These are phyloP conservation scores for Tolypocladium nubicola DNA, from an alignment of 2,329 filamentous ascomycete genomes.

Conservation along the genomic window DNA sequence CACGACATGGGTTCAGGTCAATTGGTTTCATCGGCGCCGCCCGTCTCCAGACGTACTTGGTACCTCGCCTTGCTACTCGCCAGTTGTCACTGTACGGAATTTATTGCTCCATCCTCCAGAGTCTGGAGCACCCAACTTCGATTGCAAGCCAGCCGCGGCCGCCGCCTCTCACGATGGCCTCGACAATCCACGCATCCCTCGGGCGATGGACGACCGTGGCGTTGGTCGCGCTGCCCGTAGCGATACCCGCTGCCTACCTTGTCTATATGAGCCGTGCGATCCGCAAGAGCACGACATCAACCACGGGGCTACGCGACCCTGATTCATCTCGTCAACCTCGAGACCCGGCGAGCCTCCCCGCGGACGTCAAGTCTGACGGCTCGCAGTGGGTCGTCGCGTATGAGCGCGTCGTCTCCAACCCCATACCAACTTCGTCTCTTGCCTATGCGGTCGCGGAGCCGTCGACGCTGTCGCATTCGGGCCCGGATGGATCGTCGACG, in stretches of 20 bases:
- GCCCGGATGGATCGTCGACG: neutral
- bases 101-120: neutral
- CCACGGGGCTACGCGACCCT: neutral
- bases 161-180: neutral
- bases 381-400: slow-evolving; percentile 15
- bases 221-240: slow-evolving; percentile 1
- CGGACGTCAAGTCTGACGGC: slow-evolving; percentile 8
- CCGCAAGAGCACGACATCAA: slow-evolving; percentile 4
- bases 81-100: too few relatives aligned
- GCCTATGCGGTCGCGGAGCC: neutral
- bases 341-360: slow-evolving; percentile 8
- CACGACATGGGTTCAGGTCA: neutral
- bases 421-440: slow-evolving; percentile 8
- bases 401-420: slow-evolving; percentile 15
- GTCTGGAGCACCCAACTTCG: too few relatives aligned
- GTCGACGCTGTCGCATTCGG: slow-evolving; percentile 8
- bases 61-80: neutral
- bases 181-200: neutral
- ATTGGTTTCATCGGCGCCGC: neutral
- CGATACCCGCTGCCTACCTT: slow-evolving; percentile 7
- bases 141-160: too few relatives aligned
- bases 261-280: slow-evolving; percentile 5
- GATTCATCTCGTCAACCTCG: neutral
- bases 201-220: neutral
- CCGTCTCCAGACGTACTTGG: neutral